These are phyloP conservation scores for Jackrogersella minutella DNA, from an alignment of 495 filamentous ascomycete genomes.

Conservation along the genomic window DNA sequence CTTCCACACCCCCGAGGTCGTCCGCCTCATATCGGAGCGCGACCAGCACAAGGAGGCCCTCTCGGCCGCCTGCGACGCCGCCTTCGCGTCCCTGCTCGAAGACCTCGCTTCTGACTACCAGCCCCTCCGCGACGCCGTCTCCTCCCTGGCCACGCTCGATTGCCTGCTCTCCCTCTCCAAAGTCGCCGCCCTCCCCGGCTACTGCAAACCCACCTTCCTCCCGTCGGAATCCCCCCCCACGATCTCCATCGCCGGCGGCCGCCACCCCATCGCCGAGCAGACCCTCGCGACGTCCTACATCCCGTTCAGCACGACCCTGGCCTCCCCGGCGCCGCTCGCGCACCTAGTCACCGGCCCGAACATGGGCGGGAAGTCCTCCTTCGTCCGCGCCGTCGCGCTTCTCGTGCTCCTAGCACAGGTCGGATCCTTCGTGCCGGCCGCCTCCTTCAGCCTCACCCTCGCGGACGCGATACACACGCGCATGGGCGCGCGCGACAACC, in stretches of 20 bases:
- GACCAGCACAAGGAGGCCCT: slow-evolving; percentile 96
- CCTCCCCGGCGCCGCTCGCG: slow-evolving; percentile 67
- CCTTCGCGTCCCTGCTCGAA: slow-evolving; percentile 73
- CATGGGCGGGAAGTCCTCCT: slow-evolving; percentile 97
- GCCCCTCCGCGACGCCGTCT: slow-evolving; percentile 83
- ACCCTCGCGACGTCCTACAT: slow-evolving; percentile 88
- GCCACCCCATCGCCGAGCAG: slow-evolving; percentile 97
- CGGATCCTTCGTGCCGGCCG: slow-evolving; percentile 90
- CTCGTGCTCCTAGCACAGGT: slow-evolving; percentile 94
- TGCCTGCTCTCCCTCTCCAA: slow-evolving; percentile 86
- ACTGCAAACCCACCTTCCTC: slow-evolving; percentile 83
- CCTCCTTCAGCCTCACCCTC: slow-evolving; percentile 75
- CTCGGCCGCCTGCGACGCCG: slow-evolving; percentile 90
- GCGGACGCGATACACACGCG: slow-evolving; percentile 93
- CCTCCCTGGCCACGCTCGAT: slow-evolving; percentile 86
- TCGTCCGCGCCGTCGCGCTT: slow-evolving; percentile 90
- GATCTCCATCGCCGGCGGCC: slow-evolving; percentile 76
- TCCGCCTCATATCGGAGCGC: slow-evolving; percentile 80
- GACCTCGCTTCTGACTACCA: slow-evolving; percentile 86
- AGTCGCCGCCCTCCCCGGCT: slow-evolving; percentile 86
- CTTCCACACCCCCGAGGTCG: slow-evolving; percentile 93
- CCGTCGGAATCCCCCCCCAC: slow-evolving; percentile 64
- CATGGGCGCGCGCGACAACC: slow-evolving; percentile 97
- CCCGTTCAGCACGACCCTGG: slow-evolving; percentile 82
- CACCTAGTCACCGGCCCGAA: slow-evolving; percentile 95